Evolutionary conservation across 2,329 filamentous ascomycete genomes (phyloP).

Genomic region (Curvularia spicifera): DNA sequence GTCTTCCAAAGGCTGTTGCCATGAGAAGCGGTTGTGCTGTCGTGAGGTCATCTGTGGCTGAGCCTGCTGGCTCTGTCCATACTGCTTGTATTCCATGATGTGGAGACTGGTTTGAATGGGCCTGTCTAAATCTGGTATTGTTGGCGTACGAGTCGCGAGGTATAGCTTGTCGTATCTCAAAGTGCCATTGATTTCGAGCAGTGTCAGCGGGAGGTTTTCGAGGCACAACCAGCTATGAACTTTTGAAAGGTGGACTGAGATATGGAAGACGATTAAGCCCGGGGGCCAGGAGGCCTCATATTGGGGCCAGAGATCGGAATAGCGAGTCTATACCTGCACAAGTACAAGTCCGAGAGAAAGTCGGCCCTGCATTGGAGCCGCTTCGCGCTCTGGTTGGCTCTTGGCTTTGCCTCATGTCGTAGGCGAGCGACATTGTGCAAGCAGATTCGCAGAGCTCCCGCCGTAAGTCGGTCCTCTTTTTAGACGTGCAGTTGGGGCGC

Average conservation of each 20-base stretch:
- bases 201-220: neutral
- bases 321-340: constrained; percentile 36
- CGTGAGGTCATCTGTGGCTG: constrained; percentile 19
- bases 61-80: constrained; percentile 26
- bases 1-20: constrained; percentile 40
- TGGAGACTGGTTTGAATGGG: constrained; percentile 1
- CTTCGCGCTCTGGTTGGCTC: constrained; percentile 38
- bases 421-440: constrained; percentile 30
- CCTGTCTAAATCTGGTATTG: neutral
- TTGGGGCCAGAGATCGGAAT: constrained; percentile 23
- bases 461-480: constrained; percentile 34
- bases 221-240: constrained; percentile 12
- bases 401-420: constrained; percentile 29
- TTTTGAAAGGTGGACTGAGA: constrained; percentile 6
- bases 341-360: constrained; percentile 27
- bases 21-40: constrained; percentile 44
- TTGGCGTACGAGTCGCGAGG: neutral
- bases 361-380: constrained; percentile 31
- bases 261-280: constrained; percentile 2
- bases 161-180: neutral
- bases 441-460: constrained; percentile 41
- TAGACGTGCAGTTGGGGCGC: constrained; percentile 41
- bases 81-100: constrained; percentile 35
- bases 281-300: constrained; percentile 42
- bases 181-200: constrained; percentile 3